A percentile compares a stretch with the other conserved stretches of the same genome.
Evolutionary conservation across 2,329 filamentous ascomycete species (phyloP).

Genomic region (Pseudocercospora pini-densiflorae): DNA sequence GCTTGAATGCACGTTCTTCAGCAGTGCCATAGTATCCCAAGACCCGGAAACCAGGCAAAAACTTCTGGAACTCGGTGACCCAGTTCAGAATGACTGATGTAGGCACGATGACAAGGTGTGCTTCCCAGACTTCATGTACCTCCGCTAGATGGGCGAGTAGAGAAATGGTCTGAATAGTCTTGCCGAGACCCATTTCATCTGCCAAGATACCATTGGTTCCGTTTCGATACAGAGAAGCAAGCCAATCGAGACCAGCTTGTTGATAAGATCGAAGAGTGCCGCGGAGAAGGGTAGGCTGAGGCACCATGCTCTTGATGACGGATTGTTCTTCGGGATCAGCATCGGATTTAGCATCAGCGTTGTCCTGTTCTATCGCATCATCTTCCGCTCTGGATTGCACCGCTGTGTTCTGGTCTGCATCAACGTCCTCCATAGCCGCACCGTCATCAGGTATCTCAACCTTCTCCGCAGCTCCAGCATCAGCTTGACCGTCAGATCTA

Average conservation of each 20-base stretch:
- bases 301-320: slow-evolving; percentile 23
- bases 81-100: slow-evolving; percentile 99
- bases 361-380: slow-evolving; percentile 26
- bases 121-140: slow-evolving; percentile 89
- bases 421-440: slow-evolving; percentile 36
- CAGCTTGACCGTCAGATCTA: slow-evolving; percentile 22
- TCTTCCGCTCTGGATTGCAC: background rate
- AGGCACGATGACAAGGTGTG: slow-evolving; percentile 92
- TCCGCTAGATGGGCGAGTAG: slow-evolving; percentile 91
- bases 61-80: slow-evolving; percentile 99
- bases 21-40: slow-evolving; percentile 94
- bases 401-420: slow-evolving; percentile 1
- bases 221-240: slow-evolving; percentile 88
- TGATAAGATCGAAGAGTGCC: slow-evolving; percentile 95
- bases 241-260: slow-evolving; percentile 95
- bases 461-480: slow-evolving; percentile 19
- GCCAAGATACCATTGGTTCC: slow-evolving; percentile 95
- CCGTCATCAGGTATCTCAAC: slow-evolving; percentile 13
- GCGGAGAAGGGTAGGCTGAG: slow-evolving; percentile 74
- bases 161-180: slow-evolving; percentile 97
- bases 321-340: background rate
- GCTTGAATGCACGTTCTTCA: slow-evolving; percentile 88
- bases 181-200: slow-evolving; percentile 98
- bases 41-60: slow-evolving; percentile 97
- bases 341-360: slow-evolving; percentile 9